Conservation (phyloP, 805 yeast species). For the Candida schatavii region DNA sequence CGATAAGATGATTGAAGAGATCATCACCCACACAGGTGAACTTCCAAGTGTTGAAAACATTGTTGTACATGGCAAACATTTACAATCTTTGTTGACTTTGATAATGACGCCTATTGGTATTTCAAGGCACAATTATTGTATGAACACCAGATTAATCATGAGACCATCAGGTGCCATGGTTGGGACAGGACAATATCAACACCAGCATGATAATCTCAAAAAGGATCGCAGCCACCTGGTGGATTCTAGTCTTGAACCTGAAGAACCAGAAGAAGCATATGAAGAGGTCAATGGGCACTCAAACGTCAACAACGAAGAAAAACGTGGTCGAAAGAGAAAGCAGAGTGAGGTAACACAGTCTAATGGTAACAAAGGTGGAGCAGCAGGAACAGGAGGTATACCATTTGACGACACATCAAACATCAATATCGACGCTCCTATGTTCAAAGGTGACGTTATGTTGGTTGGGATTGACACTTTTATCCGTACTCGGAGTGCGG, state of each 20-base stretch:
- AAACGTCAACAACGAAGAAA: conserved; percentile 17
- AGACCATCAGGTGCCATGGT: conserved; percentile 70
- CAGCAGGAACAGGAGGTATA: conserved; percentile 24
- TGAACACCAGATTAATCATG: conserved; percentile 72
- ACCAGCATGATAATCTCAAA: neutral
- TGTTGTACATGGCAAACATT: conserved; percentile 36
- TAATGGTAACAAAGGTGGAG: neutral
- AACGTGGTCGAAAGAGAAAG: conserved; percentile 51
- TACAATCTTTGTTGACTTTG: conserved; percentile 59
- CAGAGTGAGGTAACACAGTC: conserved; percentile 7
- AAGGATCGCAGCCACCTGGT: conserved; percentile 1
- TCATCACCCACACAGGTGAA: conserved; percentile 19
- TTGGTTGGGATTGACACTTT: conserved; percentile 75
- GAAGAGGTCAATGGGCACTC: conserved; percentile 12
- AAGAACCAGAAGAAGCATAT: conserved; percentile 11
- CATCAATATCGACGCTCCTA: conserved; percentile 90
- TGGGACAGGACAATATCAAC: conserved; percentile 13
- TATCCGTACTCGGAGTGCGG: conserved; percentile 69
- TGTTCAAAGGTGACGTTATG: conserved; percentile 86
- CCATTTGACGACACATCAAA: conserved; percentile 57
- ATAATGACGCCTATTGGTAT: conserved; percentile 94
- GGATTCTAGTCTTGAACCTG: conserved; percentile 10
- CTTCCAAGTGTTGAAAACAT: conserved; percentile 47
- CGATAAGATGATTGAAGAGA: conserved; percentile 49
- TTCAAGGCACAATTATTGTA: conserved; percentile 80